These are phyloP conservation scores for Cryptosporidium xiaoi DNA, from an alignment of 169 alveolate genomes.

Conservation along the genomic window DNA sequence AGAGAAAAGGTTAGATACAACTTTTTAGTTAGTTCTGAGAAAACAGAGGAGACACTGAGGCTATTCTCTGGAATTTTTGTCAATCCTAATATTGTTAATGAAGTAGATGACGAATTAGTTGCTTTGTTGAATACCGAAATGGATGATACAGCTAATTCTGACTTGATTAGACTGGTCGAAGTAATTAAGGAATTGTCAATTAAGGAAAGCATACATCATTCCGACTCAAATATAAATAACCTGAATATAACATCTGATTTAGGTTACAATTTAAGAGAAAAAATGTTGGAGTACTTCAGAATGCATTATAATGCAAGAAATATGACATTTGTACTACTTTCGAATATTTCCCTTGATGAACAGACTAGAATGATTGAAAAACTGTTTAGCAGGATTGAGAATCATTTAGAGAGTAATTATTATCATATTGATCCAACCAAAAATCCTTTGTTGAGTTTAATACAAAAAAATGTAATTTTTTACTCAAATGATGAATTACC, in stretches of 20 bases:
- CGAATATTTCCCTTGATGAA: conserved; percentile 33
- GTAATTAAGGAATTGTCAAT: conserved; percentile 1
- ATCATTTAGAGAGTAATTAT: conserved; percentile 1
- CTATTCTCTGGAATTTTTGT: conserved; percentile 29
- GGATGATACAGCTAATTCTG: neutral
- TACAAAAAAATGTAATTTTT: conserved; percentile 16
- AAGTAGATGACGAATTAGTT: neutral
- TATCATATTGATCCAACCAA: neutral
- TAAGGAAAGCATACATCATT: too few relatives aligned
- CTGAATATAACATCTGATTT: neutral
- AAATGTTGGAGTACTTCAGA: conserved; percentile 19
- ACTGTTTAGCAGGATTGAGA: conserved; percentile 20
- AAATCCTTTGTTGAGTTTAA: conserved; percentile 24
- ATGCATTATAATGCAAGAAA: conserved; percentile 36
- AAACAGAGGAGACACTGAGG: conserved; percentile 23
- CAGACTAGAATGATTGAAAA: conserved; percentile 7
- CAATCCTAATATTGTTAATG: conserved; percentile 3
- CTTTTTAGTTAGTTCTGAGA: conserved; percentile 1
- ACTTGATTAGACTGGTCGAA: conserved; percentile 21
- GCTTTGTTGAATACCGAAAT: neutral
- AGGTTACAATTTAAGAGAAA: neutral
- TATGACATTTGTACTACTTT: conserved; percentile 42
- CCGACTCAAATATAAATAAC: neutral
- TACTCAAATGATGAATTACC: neutral
- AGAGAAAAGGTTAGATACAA: conserved; percentile 1